A percentile compares a stretch with the other conserved stretches of the same genome.
Conservation (phyloP, 2,329 filamentous ascomycete species). For the Venturia carpophila region DNA sequence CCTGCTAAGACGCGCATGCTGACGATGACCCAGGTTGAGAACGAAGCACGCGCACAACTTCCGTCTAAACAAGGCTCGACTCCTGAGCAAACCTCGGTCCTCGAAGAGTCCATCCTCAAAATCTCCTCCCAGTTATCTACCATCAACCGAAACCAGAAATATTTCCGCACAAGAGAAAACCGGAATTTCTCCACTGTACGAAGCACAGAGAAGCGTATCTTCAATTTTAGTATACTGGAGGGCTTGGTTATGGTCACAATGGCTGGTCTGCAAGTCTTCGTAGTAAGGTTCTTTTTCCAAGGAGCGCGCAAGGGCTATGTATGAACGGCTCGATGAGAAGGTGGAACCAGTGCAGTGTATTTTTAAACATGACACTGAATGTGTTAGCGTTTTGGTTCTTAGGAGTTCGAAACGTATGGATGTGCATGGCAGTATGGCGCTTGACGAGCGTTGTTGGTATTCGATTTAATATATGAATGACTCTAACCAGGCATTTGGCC, state of each 20-base stretch:
- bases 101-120: slow-evolving; percentile 95
- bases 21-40: slow-evolving; percentile 61
- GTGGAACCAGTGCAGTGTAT: not conserved
- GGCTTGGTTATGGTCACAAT: slow-evolving; percentile 85
- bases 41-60: slow-evolving; percentile 68
- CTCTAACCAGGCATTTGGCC: not conserved
- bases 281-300: slow-evolving; percentile 98
- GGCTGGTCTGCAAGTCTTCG: slow-evolving; percentile 93
- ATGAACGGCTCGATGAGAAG: slow-evolving; percentile 11
- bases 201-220: slow-evolving; percentile 90
- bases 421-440: slow-evolving; percentile 3
- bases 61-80: slow-evolving; percentile 82
- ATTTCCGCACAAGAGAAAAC: slow-evolving; percentile 98
- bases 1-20: not conserved
- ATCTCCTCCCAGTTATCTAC: slow-evolving; percentile 87
- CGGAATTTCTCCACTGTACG: slow-evolving; percentile 96
- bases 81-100: slow-evolving; percentile 76
- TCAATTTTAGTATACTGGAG: slow-evolving; percentile 96
- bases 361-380: slow-evolving; percentile 2
- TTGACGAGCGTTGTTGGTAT: not conserved
- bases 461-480: not conserved
- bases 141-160: slow-evolving; percentile 95
- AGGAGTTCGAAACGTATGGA: not conserved
- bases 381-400: not conserved
- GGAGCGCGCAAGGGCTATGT: slow-evolving; percentile 57